Conservation (phyloP, 2,329 filamentous ascomycete genomes). For the Chrysoporthe deuterocubensis region DNA sequence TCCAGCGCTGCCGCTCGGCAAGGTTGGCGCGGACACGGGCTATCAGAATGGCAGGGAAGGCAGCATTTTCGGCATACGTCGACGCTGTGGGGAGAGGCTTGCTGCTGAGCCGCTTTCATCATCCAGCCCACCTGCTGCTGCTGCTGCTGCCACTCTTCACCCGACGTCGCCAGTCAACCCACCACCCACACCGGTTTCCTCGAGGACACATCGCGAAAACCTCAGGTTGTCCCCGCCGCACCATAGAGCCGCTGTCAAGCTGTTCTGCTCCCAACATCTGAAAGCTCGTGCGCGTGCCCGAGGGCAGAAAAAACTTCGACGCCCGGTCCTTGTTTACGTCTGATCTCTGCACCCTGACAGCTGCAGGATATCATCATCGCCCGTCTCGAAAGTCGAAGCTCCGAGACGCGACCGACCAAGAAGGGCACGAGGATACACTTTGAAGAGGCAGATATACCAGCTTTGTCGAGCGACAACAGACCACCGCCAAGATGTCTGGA, state of each 20-base stretch:
- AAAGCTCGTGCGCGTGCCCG: constrained; percentile 5
- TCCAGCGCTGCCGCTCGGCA: constrained; percentile 10
- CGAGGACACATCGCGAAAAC: constrained; percentile 9
- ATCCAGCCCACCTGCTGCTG: constrained; percentile 9
- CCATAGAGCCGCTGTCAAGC: background rate
- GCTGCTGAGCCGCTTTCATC: constrained; percentile 24
- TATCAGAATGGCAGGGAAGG: constrained; percentile 13
- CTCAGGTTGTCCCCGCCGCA: background rate
- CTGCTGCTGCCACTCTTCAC: background rate
- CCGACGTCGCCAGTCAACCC: background rate
- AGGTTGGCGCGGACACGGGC: constrained; percentile 2
- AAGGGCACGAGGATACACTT: background rate
- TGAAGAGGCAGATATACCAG: background rate
- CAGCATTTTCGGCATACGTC: constrained; percentile 13
- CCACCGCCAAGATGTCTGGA: constrained; percentile 74
- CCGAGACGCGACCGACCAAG: background rate
- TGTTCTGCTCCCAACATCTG: background rate
- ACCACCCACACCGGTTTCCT: constrained; percentile 1
- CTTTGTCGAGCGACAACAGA: constrained; percentile 17
- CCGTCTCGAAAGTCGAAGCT: background rate
- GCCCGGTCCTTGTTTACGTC: background rate
- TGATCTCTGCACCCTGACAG: constrained; percentile 9
- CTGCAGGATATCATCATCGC: background rate
- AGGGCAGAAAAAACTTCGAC: constrained; percentile 7
- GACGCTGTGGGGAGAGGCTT: constrained; percentile 1